Conservation (phyloP, 495 filamentous ascomycete species). For the Podospora anserina region DNA sequence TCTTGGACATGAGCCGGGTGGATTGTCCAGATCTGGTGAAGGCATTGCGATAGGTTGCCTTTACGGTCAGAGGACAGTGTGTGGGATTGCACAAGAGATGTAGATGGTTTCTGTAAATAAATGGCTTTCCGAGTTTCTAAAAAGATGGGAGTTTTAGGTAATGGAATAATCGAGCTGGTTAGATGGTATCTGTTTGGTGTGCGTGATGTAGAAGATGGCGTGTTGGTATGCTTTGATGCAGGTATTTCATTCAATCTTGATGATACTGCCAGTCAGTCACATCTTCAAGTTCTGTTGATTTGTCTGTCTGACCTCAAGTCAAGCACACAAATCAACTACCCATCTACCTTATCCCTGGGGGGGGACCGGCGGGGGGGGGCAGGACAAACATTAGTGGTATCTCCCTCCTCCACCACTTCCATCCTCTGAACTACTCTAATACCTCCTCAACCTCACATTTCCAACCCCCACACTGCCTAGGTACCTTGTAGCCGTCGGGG, state of each 20-base stretch:
- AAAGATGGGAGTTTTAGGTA: neutral
- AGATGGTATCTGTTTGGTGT: neutral
- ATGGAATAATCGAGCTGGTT: neutral
- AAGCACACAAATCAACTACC: neutral
- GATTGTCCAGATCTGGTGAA: neutral
- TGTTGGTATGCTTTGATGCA: no score
- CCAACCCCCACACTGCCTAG: neutral
- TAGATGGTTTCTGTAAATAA: neutral
- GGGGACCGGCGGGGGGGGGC: no score
- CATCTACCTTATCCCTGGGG: neutral
- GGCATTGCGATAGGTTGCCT: neutral
- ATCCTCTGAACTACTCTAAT: no score
- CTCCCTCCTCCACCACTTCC: neutral
- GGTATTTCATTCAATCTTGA: no score
- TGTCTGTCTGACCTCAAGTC: neutral
- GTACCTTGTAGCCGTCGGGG: neutral
- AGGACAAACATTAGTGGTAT: neutral
- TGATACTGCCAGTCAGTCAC: no score
- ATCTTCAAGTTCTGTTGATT: neutral
- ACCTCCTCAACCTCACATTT: no score
- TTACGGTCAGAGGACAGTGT: neutral
- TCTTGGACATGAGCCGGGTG: no score
- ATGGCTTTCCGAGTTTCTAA: neutral
- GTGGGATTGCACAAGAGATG: neutral
- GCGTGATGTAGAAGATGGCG: no score